A percentile compares a stretch with the other conserved stretches of the same genome.
Evolutionary conservation across 768 basidiomycete species (phyloP).

Genomic region (Coprinopsis cinerea): DNA sequence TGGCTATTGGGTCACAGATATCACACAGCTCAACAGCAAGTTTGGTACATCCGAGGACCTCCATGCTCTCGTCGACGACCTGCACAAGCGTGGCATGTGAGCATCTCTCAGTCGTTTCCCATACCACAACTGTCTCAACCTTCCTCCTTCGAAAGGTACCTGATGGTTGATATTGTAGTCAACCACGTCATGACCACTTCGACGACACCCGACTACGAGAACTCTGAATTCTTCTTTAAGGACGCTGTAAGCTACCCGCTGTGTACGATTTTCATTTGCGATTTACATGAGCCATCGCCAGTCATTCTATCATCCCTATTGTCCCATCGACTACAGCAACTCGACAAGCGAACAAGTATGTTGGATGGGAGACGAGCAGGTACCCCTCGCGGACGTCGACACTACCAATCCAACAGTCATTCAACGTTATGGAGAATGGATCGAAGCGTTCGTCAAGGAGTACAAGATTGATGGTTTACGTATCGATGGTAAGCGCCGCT

Average conservation of each 20-base stretch:
- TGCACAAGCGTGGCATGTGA: conserved; percentile 71
- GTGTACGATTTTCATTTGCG: background rate
- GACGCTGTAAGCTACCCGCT: conserved; percentile 35
- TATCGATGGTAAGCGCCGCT: conserved; percentile 54
- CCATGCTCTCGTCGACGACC: conserved; percentile 54
- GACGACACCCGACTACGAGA: conserved; percentile 55
- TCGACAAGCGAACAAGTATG: conserved; percentile 66
- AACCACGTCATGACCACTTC: conserved; percentile 81
- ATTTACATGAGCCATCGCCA: conserved; percentile 16
- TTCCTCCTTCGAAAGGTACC: conserved; percentile 36
- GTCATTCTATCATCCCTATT: conserved; percentile 75
- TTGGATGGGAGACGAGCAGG: conserved; percentile 75
- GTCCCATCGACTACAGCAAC: conserved; percentile 66
- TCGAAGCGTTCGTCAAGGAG: conserved; percentile 57
- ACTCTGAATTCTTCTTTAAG: conserved; percentile 65
- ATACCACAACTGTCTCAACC: conserved; percentile 2
- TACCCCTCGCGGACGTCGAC: conserved; percentile 75
- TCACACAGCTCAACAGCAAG: conserved; percentile 56
- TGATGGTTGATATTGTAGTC: conserved; percentile 83
- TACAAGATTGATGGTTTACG: conserved; percentile 83
- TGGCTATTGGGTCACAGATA: conserved; percentile 78
- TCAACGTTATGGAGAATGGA: conserved; percentile 62
- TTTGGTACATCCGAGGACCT: conserved; percentile 75
- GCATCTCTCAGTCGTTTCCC: conserved; percentile 19
- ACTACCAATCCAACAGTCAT: conserved; percentile 64